Evolutionary conservation across 1,139 yeast genomes (phyloP).

Genomic region (Sugiyamaella pinicola): DNA sequence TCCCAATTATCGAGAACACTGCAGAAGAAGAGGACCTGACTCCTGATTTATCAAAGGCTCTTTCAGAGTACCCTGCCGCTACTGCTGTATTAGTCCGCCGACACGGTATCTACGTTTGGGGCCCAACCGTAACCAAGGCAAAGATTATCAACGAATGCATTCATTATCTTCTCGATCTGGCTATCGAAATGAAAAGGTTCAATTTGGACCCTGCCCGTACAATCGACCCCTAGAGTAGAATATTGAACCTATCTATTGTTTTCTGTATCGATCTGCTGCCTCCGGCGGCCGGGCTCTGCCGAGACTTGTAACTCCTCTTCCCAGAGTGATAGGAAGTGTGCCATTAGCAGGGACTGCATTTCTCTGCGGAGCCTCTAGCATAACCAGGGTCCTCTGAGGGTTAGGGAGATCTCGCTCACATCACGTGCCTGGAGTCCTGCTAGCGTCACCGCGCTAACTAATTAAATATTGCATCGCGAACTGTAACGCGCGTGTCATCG

Average conservation of each 20-base stretch:
- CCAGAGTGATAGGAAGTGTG: not conserved
- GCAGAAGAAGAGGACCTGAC: conserved; percentile 86
- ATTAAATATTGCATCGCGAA: conserved; percentile 4
- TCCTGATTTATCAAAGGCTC: conserved; percentile 61
- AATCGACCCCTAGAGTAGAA: conserved; percentile 31
- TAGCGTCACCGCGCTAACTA: not conserved
- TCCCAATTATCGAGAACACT: conserved; percentile 89
- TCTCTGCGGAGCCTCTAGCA: too few relatives aligned
- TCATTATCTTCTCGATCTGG: conserved; percentile 83
- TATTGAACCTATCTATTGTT: too few relatives aligned
- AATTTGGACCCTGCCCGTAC: conserved; percentile 38
- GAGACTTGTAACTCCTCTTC: not conserved
- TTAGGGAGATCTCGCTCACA: too few relatives aligned
- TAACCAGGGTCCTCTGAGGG: too few relatives aligned
- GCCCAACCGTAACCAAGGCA: conserved; percentile 89
- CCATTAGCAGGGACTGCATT: too few relatives aligned
- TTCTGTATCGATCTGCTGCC: not conserved
- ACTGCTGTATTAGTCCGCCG: conserved; percentile 88
- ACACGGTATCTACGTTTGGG: conserved; percentile 97
- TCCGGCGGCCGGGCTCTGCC: not conserved
- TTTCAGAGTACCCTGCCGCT: conserved; percentile 68
- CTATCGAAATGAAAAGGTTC: conserved; percentile 64
- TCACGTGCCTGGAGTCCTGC: not conserved
- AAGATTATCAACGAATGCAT: conserved; percentile 91
- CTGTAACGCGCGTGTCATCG: not conserved